These are phyloP conservation scores for Leccinum fallax DNA, from an alignment of 1,284 basidiomycete species.

Conservation along the genomic window DNA sequence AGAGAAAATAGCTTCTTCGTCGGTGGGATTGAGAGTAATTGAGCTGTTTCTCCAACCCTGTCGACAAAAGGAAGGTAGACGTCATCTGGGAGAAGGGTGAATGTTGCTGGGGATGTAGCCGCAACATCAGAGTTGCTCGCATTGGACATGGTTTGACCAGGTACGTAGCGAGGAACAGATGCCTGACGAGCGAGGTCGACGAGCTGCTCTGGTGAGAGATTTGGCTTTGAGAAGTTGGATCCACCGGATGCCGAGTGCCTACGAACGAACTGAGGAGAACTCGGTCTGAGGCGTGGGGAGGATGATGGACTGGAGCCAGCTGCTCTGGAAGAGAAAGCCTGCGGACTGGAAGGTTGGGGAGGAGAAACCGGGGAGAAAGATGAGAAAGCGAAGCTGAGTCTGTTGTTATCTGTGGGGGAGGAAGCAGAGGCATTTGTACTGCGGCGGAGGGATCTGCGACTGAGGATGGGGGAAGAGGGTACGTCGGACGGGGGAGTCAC, in stretches of 20 bases:
- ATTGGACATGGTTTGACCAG: slow-evolving; percentile 27
- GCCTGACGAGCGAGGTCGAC: slow-evolving; percentile 65
- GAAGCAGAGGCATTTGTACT: slow-evolving; percentile 31
- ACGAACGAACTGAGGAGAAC: slow-evolving; percentile 44
- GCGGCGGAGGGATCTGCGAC: slow-evolving; percentile 26
- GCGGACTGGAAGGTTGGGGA: slow-evolving; percentile 19
- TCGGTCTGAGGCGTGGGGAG: slow-evolving; percentile 49
- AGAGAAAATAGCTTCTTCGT: slow-evolving; percentile 69
- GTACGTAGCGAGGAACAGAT: slow-evolving; percentile 45
- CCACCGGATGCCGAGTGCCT: slow-evolving; percentile 33
- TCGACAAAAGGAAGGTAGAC: slow-evolving; percentile 79
- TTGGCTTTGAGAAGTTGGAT: slow-evolving; percentile 40
- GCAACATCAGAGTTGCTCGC: slow-evolving; percentile 5
- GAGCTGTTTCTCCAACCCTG: slow-evolving; percentile 63
- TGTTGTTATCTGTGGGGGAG: slow-evolving; percentile 35
- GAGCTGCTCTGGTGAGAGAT: slow-evolving; percentile 66
- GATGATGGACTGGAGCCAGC: slow-evolving; percentile 36
- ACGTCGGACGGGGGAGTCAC: background rate
- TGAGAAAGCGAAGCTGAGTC: slow-evolving; percentile 68
- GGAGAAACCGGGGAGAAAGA: slow-evolving; percentile 48
- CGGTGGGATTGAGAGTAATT: slow-evolving; percentile 61
- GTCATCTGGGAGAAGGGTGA: slow-evolving; percentile 69
- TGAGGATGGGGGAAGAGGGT: background rate
- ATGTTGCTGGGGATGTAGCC: slow-evolving; percentile 47
- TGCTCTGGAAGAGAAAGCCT: slow-evolving; percentile 14